Conservation (phyloP, 225 moss, liverwort and hornwort species). For the Anthoceros angustus region DNA sequence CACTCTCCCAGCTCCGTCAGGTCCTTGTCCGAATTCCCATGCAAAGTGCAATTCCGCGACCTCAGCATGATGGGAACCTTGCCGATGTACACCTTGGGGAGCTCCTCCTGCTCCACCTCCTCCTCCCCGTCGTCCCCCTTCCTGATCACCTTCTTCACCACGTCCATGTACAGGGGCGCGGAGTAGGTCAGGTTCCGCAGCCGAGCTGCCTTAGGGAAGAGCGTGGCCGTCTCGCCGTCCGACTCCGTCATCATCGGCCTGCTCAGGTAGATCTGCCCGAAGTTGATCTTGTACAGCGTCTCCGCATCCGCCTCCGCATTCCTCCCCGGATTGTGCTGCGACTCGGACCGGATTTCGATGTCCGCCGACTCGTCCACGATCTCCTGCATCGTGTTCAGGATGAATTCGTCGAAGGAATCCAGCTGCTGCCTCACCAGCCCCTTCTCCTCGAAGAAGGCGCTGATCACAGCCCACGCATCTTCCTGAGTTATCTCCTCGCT, state of each 20-base stretch:
- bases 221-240: constrained; percentile 96
- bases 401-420: constrained; percentile 99
- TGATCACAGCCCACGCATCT: constrained; percentile 99
- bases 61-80: constrained; percentile 96
- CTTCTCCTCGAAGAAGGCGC: constrained; percentile 94
- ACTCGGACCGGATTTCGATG: constrained; percentile 97
- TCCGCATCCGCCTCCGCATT: constrained; percentile 30
- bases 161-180: constrained; percentile 89
- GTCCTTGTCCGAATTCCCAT: constrained; percentile 91
- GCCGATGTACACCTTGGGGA: constrained; percentile 95
- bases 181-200: constrained; percentile 98
- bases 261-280: constrained; percentile 93
- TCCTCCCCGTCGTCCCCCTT: constrained; percentile 88
- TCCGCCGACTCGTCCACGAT: constrained; percentile 98
- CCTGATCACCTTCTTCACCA: constrained; percentile 74
- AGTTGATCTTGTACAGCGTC: constrained; percentile 97
- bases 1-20: constrained; percentile 98
- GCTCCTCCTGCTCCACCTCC: constrained; percentile 75
- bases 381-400: constrained; percentile 99
- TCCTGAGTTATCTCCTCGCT: constrained; percentile 98
- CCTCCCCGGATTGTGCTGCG: constrained; percentile 96
- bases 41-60: constrained; percentile 88
- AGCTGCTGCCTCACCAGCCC: constrained; percentile 99
- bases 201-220: constrained; percentile 93
- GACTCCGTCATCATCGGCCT: constrained; percentile 99